phyloP scores from a whole-genome alignment of 208 protist species.

The Trypanosoma scelopori region DNA sequence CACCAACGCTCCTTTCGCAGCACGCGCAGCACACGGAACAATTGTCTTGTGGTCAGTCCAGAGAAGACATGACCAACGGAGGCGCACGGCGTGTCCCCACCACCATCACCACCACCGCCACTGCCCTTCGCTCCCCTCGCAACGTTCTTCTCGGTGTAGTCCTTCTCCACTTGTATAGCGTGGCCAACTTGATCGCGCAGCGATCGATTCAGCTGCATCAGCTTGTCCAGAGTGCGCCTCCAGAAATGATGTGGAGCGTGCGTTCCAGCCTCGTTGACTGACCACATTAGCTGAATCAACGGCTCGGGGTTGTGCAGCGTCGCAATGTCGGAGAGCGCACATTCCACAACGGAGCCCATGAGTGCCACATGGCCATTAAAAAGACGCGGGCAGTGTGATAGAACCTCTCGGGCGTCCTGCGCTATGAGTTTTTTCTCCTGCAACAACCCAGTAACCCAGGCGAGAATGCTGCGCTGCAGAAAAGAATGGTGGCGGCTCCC shows the following conservation, averaged over 20 bases:
- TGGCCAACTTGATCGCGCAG: constrained; percentile 30
- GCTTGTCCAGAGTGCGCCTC: constrained; percentile 37
- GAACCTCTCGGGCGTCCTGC: constrained; percentile 41
- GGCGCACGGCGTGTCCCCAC: background rate
- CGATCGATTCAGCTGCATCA: constrained; percentile 49
- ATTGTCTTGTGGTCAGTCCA: constrained; percentile 68
- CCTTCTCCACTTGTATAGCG: constrained; percentile 9
- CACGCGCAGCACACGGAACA: constrained; percentile 69
- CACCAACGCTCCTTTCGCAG: constrained; percentile 52
- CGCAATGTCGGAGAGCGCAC: constrained; percentile 39
- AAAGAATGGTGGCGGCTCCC: constrained; percentile 37
- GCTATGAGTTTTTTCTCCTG: constrained; percentile 24
- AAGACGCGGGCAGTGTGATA: constrained; percentile 36
- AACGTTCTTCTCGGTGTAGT: background rate
- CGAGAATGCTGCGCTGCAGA: constrained; percentile 30
- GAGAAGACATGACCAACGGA: constrained; percentile 69
- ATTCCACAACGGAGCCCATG: constrained; percentile 48
- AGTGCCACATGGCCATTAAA: constrained; percentile 30
- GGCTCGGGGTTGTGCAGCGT: constrained; percentile 34
- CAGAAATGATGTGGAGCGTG: constrained; percentile 67
- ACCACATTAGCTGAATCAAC: constrained; percentile 68
- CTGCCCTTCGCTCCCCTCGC: background rate
- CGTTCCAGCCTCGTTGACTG: constrained; percentile 43
- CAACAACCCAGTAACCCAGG: constrained; percentile 51
- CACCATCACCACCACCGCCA: background rate